Percentiles rank a stretch among this genome's conserved stretches.
These are phyloP conservation scores for Amaranthus hypochondriacus DNA, from an alignment of 148 eudicot species.

Conservation along the genomic window DNA sequence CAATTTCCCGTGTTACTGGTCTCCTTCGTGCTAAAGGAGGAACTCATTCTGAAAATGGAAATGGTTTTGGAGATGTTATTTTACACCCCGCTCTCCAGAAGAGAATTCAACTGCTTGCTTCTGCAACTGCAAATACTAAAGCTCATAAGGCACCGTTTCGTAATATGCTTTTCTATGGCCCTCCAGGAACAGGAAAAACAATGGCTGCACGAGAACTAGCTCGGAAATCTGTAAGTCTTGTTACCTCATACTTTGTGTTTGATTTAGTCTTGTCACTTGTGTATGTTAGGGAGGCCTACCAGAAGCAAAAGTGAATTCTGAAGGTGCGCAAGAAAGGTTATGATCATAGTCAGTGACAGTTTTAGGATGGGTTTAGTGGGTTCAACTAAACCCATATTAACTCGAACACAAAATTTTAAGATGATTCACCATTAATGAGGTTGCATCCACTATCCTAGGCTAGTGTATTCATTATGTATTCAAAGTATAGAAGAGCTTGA, in stretches of 20 bases:
- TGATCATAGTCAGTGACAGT: too few relatives aligned
- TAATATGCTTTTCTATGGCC: slow-evolving; percentile 98
- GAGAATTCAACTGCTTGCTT: slow-evolving; percentile 78
- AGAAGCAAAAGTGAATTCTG: too few relatives aligned
- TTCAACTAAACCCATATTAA: too few relatives aligned
- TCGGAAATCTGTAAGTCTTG: slow-evolving; percentile 69
- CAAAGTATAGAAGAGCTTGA: too few relatives aligned
- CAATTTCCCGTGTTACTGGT: slow-evolving; percentile 55
- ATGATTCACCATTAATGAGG: too few relatives aligned
- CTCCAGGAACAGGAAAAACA: slow-evolving; percentile 99
- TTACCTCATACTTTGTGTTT: not conserved
- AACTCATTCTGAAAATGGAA: slow-evolving; percentile 40
- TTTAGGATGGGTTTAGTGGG: too few relatives aligned
- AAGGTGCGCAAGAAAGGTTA: too few relatives aligned
- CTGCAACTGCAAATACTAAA: slow-evolving; percentile 95
- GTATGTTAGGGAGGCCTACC: not conserved
- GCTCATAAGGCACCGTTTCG: slow-evolving; percentile 96
- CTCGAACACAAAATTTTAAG: too few relatives aligned
- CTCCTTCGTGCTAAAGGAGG: slow-evolving; percentile 37
- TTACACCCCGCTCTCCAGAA: slow-evolving; percentile 83
- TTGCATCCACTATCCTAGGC: too few relatives aligned
- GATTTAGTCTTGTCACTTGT: not conserved
- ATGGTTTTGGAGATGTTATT: slow-evolving; percentile 88
- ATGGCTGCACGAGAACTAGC: slow-evolving; percentile 99
- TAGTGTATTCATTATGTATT: too few relatives aligned